Evolutionary conservation across 768 basidiomycete species (phyloP).

Genomic region (Lyophyllum shimeji): DNA sequence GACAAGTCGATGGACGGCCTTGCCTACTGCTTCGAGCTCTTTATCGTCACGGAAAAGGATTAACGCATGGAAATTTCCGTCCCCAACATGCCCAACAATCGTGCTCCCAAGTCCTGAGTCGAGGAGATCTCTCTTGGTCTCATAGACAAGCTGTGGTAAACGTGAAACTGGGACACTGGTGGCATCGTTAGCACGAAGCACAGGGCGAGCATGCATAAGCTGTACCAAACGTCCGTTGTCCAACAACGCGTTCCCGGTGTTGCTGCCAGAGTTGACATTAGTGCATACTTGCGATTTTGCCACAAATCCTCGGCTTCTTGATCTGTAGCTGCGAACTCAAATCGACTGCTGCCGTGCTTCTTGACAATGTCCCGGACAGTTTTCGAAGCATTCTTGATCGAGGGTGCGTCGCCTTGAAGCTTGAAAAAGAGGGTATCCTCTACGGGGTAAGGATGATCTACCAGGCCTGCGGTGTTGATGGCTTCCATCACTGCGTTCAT

Average conservation of each 20-base stretch:
- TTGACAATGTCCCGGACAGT: constrained; percentile 60
- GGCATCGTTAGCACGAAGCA: not conserved
- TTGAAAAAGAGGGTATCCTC: constrained; percentile 90
- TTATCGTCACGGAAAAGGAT: constrained; percentile 59
- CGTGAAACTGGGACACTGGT: constrained; percentile 67
- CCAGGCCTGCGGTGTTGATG: constrained; percentile 65
- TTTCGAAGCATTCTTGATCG: constrained; percentile 57
- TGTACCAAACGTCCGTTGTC: constrained; percentile 90
- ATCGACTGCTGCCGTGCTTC: constrained; percentile 64
- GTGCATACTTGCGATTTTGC: constrained; percentile 83
- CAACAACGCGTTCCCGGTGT: constrained; percentile 67
- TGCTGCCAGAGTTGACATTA: constrained; percentile 68
- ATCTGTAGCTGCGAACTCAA: constrained; percentile 73
- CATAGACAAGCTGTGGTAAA: constrained; percentile 67
- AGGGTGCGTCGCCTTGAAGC: constrained; percentile 72
- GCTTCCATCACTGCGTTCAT: constrained; percentile 68
- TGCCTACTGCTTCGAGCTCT: constrained; percentile 53
- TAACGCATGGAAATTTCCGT: constrained; percentile 60
- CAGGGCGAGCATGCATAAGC: constrained; percentile 3
- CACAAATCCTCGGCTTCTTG: constrained; percentile 78
- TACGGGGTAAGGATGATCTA: constrained; percentile 62
- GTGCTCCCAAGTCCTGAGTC: constrained; percentile 58
- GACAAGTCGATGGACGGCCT: constrained; percentile 69
- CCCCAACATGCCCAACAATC: constrained; percentile 81
- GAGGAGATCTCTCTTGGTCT: constrained; percentile 78